Evolutionary conservation across 2,329 filamentous ascomycete genomes (phyloP).

Genomic region (Cladobotryum protrusum): DNA sequence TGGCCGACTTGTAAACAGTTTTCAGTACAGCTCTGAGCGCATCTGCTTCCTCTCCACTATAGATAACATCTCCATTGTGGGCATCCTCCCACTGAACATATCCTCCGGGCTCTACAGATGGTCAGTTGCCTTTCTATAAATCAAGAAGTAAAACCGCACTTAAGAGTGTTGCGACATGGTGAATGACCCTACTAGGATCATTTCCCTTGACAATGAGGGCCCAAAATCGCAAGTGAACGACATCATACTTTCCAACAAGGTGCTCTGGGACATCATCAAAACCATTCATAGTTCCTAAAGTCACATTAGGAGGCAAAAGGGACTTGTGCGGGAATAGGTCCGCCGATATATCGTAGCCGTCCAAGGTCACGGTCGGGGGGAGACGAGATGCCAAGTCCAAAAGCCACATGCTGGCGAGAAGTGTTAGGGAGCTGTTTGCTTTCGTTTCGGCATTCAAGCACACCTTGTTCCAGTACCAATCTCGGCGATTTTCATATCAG

Average conservation of each 20-base stretch:
- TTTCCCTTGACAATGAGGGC: not conserved
- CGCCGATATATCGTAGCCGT: slow-evolving; percentile 9
- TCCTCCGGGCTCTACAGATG: not conserved
- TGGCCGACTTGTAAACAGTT: not conserved
- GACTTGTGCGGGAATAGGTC: not conserved
- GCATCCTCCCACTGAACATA: not conserved
- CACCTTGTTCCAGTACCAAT: slow-evolving; percentile 7
- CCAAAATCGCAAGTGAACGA: slow-evolving; percentile 3
- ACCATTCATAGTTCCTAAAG: not conserved
- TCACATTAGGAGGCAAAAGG: not conserved
- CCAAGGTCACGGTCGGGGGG: slow-evolving; percentile 2
- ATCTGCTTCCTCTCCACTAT: not conserved
- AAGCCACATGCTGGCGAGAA: slow-evolving; percentile 1
- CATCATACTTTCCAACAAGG: slow-evolving; percentile 2
- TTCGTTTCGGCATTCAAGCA: not conserved
- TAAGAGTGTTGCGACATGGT: not conserved
- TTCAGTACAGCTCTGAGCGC: not conserved
- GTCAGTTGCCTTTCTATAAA: not conserved
- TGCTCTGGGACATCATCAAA: not conserved
- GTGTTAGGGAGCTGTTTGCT: not conserved
- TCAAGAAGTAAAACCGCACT: not conserved
- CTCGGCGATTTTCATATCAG: slow-evolving; percentile 5
- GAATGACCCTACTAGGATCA: not conserved
- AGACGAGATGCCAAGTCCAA: slow-evolving; percentile 3
- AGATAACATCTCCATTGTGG: not conserved